A percentile compares a stretch with the other conserved stretches of the same genome.
These are phyloP conservation scores for Trichophyton schoenleinii DNA, from an alignment of 2,329 filamentous ascomycete genomes.

Conservation along the genomic window DNA sequence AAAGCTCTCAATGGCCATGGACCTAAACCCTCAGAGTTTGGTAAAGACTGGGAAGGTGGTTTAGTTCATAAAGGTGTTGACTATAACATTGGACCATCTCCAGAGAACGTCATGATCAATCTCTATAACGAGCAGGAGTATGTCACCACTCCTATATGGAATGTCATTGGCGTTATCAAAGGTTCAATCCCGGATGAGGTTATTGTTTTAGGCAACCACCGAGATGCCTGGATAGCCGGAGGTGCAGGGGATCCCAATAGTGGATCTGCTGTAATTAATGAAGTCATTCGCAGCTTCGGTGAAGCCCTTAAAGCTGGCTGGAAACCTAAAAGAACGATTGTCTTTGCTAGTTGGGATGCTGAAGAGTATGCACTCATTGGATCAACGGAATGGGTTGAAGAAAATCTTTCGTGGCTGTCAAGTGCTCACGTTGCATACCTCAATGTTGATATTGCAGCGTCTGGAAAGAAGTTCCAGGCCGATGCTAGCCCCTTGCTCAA, in stretches of 20 bases:
- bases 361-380: constrained; percentile 80
- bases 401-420: constrained; percentile 69
- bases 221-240: constrained; percentile 82
- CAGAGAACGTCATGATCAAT: constrained; percentile 57
- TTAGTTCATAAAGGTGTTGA: constrained; percentile 67
- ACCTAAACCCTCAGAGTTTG: constrained; percentile 61
- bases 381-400: constrained; percentile 87
- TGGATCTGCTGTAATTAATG: constrained; percentile 66
- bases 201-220: constrained; percentile 80
- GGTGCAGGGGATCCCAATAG: constrained; percentile 74
- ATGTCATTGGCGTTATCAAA: constrained; percentile 85
- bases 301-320: constrained; percentile 59
- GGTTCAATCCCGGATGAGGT: constrained; percentile 76
- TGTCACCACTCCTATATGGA: constrained; percentile 69
- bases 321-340: constrained; percentile 78
- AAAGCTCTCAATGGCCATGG: constrained; percentile 82
- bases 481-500: constrained; percentile 65
- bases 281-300: constrained; percentile 64
- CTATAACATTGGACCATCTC: constrained; percentile 76
- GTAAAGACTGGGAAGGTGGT: constrained; percentile 60
- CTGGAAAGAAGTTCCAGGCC: constrained; percentile 51
- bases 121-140: constrained; percentile 71
- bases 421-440: constrained; percentile 65
- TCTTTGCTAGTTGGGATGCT: constrained; percentile 76
- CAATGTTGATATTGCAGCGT: constrained; percentile 67